Conservation (phyloP, 2,329 filamentous ascomycete genomes). For the Furcasterigmium furcatum region DNA sequence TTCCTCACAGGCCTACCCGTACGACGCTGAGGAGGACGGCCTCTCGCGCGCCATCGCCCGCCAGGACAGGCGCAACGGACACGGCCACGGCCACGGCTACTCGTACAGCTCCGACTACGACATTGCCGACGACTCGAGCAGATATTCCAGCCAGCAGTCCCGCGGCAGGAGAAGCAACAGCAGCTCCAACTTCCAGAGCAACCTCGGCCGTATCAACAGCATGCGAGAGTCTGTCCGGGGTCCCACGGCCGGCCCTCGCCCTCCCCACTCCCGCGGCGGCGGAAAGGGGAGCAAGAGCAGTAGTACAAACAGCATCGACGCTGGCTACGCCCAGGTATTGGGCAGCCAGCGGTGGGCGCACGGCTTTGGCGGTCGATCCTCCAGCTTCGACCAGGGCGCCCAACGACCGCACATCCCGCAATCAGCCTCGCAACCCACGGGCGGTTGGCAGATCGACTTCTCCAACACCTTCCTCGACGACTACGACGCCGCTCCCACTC, state of each 20-base stretch:
- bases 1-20: conserved; percentile 5
- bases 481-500: conserved; percentile 81
- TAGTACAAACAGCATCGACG: conserved; percentile 66
- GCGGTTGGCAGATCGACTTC: conserved; percentile 43
- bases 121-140: conserved; percentile 49
- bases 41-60: conserved; percentile 9
- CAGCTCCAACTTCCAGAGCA: conserved; percentile 66
- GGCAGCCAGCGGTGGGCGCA: conserved; percentile 58
- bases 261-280: conserved; percentile 51
- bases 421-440: conserved; percentile 7
- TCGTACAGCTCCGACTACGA: conserved; percentile 64
- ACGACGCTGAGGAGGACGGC: conserved; percentile 11
- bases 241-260: conserved; percentile 19
- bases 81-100: conserved; percentile 36
- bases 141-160: conserved; percentile 47
- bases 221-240: conserved; percentile 43
- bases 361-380: conserved; percentile 54
- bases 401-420: conserved; percentile 13
- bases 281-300: conserved; percentile 72
- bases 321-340: conserved; percentile 55
- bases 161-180: conserved; percentile 74
- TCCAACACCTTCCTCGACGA: conserved; percentile 50
- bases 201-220: conserved; percentile 60
- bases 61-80: conserved; percentile 15
- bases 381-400: conserved; percentile 71